Percentiles rank a stretch among this genome's conserved stretches.
Conservation (phyloP, 495 filamentous ascomycete genomes). For the Neurospora cerealis region DNA sequence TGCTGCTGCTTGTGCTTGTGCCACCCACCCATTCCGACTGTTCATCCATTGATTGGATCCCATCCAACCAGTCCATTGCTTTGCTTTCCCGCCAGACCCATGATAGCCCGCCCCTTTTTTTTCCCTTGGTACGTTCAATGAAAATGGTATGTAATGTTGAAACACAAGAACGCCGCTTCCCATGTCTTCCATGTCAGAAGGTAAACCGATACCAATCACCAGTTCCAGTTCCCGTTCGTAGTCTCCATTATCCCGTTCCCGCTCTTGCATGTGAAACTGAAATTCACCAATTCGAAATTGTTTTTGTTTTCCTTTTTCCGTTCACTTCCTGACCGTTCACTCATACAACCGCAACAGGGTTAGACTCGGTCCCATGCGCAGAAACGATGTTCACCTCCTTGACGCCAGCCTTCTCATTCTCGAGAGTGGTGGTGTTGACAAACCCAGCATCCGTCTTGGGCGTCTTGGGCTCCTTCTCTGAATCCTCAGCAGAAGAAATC, state of each 20-base stretch:
- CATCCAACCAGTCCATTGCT: neutral
- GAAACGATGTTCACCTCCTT: slow-evolving; percentile 10
- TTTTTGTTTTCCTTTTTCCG: neutral
- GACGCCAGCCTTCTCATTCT: neutral
- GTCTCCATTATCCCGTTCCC: neutral
- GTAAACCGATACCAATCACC: neutral
- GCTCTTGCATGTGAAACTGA: neutral
- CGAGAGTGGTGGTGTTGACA: neutral
- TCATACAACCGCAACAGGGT: slow-evolving; percentile 5
- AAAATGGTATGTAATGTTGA: neutral
- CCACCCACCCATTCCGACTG: neutral
- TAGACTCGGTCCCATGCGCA: neutral
- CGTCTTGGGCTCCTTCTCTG: slow-evolving; percentile 20
- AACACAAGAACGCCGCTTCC: neutral
- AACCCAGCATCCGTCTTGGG: slow-evolving; percentile 15
- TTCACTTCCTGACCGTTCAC: neutral
- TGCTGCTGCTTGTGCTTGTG: neutral
- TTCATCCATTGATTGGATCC: neutral
- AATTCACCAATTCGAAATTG: neutral
- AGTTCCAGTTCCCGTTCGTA: neutral
- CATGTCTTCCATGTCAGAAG: neutral
- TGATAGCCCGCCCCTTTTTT: neutral
- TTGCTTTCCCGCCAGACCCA: neutral
- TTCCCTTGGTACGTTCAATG: neutral
- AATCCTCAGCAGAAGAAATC: slow-evolving; percentile 20